Base-by-base conservation (phyloP, 1,139 yeast genomes). In the Candida neerlandica region DNA sequence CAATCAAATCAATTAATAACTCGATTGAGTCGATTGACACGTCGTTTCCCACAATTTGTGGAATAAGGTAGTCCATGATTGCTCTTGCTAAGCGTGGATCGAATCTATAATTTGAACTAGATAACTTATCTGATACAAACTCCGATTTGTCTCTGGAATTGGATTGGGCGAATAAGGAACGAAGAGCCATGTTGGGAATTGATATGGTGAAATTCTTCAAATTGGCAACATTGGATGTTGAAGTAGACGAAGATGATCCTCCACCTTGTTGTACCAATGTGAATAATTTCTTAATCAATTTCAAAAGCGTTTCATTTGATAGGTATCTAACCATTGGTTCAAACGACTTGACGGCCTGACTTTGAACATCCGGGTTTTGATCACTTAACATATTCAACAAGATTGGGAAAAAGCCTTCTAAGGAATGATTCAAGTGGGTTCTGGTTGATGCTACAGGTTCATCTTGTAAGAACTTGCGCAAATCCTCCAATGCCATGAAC, bases 401-500 rank as follows among this genome's bases (percentile, higher is more conserved):
- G 4, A 79, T 75, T 5, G 77, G 75, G 15, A 80, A 68, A 55
- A 86, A 78, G 14, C 63, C 64, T 46, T 73, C 74, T 26, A 74
- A 62, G 14, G 58, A 51, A 23, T 59, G 56, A 41, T 59, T 57
- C 27, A 59, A 52, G 27, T 61, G 57, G 35, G 64, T 54, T 54
- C 64, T 57, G 45, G 66, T 57, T 45, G 70, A 57, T 55, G 57
- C 49, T 56, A 54, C 50, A 14, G 51, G 33, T 15, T 51, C 52
- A 32, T 44, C 44, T 19, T 42, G 47, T 69, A 75, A 53, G 71
- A 71, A 59, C 53, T 78, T 80, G 58, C 80, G 82, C 58, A 89
- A 76, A 62, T 90, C 97, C 58, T 82, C 88, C 54, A 89, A 72
- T 2, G 94, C 96, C 97, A 90, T 90, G 67, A 85, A 89, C 61